These are phyloP conservation scores for Pseudofabraea citricarpa DNA, from an alignment of 2,329 filamentous ascomycete genomes.

Conservation along the genomic window DNA sequence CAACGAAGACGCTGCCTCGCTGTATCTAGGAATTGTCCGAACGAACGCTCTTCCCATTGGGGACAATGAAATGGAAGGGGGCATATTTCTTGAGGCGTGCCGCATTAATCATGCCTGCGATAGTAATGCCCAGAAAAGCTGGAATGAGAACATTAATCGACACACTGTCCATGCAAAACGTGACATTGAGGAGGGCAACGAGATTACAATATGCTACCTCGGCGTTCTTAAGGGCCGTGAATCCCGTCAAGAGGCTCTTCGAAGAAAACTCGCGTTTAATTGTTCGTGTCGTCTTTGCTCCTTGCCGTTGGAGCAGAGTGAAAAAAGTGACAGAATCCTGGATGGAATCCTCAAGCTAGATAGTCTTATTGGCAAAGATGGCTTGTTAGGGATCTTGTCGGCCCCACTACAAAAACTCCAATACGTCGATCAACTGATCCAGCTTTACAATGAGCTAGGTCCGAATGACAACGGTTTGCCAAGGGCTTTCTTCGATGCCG, in stretches of 20 bases:
- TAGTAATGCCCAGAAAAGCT: slow-evolving; percentile 30
- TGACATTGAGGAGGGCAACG: slow-evolving; percentile 29
- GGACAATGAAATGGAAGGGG: slow-evolving; percentile 23
- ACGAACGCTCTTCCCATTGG: slow-evolving; percentile 12
- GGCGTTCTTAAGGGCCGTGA: slow-evolving; percentile 14
- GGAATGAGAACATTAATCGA: slow-evolving; percentile 27
- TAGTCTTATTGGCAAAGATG: slow-evolving; percentile 16
- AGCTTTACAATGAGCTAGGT: slow-evolving; percentile 22
- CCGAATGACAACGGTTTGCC: slow-evolving; percentile 17
- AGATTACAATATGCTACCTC: slow-evolving; percentile 33
- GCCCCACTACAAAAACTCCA: slow-evolving; percentile 10
- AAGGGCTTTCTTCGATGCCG: slow-evolving; percentile 22
- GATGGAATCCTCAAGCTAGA: slow-evolving; percentile 21
- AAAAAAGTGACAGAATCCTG: slow-evolving; percentile 26
- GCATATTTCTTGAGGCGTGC: slow-evolving; percentile 29
- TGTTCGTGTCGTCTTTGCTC: slow-evolving; percentile 33
- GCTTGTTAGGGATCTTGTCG: slow-evolving; percentile 6
- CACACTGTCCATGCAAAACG: slow-evolving; percentile 29
- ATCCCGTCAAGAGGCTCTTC: slow-evolving; percentile 21
- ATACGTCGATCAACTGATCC: slow-evolving; percentile 21
- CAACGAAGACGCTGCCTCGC: slow-evolving; percentile 3
- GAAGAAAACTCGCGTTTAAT: slow-evolving; percentile 27
- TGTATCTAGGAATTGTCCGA: slow-evolving; percentile 12
- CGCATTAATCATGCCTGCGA: slow-evolving; percentile 34
- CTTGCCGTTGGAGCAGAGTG: slow-evolving; percentile 26